Base-by-base conservation (phyloP, 805 yeast genomes). In the Wickerhamomyces strasburgensis region DNA sequence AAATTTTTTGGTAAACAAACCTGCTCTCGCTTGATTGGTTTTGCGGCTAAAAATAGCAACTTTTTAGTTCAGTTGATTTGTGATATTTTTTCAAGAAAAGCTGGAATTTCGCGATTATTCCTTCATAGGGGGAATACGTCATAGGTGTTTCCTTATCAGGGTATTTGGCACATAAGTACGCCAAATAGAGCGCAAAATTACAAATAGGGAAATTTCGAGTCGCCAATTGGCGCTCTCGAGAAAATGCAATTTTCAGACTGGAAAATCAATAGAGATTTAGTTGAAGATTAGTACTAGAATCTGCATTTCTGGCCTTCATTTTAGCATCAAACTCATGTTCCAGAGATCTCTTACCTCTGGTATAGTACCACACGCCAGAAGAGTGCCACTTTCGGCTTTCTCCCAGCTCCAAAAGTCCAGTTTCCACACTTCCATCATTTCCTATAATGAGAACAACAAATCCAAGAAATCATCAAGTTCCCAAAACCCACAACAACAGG, bases 401-500 rank as follows among this genome's bases (percentile, higher is more conserved):
- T 11, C 7, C 7, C 7, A 21, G 10, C 11, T 21, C 10, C 25
- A 21, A 11, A 21, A 11, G 11, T 7, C 25, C 11, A 21, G 25
- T 7, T 21, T 21, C 11, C 25, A 21, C 19, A 31, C 28, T 28
- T 41, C 39, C 26, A 40, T 46, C 9, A 24, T 35, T 18, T 11
- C 42, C 3, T 3, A 27, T n/a, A 18, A 37, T 16, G 36, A 37
- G 25, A 33, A 34, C 11, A 41, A 35, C 19, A 29, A 43, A 31
- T 13, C 33, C 31, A 43, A 43, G 37, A 30, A 36, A 19, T 29
- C 44, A 23, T 37, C 38, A 11, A 21, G 10, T 21, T 7, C 25
- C 11, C n/a, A n/a, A n/a, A 21, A 21, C 5, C 21, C 50, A 17
- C 51, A 47, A 18, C 50, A 48, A 31, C 51, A 51, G 23, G 51